Evolutionary conservation across 2,329 filamentous ascomycete species (phyloP).

Genomic region (Hortaea werneckii): DNA sequence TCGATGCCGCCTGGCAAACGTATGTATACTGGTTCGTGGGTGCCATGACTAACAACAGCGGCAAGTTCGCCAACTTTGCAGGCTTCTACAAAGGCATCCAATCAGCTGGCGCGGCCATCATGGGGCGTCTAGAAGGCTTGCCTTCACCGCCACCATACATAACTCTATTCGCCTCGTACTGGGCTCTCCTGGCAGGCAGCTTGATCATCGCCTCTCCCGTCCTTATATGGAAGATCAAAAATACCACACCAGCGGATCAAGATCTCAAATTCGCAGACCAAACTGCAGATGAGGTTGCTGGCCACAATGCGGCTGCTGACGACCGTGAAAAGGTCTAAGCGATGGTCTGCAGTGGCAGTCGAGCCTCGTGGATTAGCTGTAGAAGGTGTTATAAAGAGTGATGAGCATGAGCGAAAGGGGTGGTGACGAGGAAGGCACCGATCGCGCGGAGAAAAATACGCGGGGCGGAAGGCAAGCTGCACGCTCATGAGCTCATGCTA

Average conservation of each 20-base stretch:
- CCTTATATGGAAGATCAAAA: slow-evolving; percentile 67
- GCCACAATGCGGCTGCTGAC: slow-evolving; percentile 3
- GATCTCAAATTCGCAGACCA: slow-evolving; percentile 81
- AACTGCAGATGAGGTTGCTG: slow-evolving; percentile 58
- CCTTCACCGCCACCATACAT: slow-evolving; percentile 49
- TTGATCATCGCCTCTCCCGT: slow-evolving; percentile 70
- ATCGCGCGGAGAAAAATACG: too few species aligned
- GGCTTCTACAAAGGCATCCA: slow-evolving; percentile 88
- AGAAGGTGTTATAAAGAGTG: too few species aligned
- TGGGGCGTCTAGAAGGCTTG: slow-evolving; percentile 57
- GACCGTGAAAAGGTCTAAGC: slow-evolving; percentile 4
- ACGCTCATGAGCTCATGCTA: too few species aligned
- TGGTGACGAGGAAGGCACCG: too few species aligned
- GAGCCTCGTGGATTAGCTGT: too few species aligned
- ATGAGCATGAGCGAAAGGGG: too few species aligned
- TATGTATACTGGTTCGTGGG: slow-evolving; percentile 95
- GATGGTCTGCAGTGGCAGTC: too few species aligned
- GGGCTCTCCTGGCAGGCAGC: slow-evolving; percentile 63
- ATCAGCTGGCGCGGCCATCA: slow-evolving; percentile 70
- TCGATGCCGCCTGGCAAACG: slow-evolving; percentile 84
- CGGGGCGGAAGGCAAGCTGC: too few species aligned
- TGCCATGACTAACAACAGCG: slow-evolving; percentile 80
- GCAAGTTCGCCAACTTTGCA: slow-evolving; percentile 83
- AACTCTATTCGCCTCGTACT: slow-evolving; percentile 63
- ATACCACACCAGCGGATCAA: slow-evolving; percentile 69